Conservation (phyloP, 1,284 basidiomycete species). For the Trichosporon coremiiforme region DNA sequence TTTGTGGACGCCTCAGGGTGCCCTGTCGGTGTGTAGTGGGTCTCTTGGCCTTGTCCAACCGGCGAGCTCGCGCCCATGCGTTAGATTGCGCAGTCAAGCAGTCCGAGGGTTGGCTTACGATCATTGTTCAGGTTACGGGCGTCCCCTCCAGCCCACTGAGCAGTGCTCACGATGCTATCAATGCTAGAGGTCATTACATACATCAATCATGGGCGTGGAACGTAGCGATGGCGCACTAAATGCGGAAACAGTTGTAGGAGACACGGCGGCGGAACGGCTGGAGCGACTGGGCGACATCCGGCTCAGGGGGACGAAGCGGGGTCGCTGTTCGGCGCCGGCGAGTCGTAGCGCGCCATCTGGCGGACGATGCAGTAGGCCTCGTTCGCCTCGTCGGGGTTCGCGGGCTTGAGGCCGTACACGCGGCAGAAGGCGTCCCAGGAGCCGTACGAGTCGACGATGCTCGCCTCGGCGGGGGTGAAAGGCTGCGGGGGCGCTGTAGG, state of each 20-base stretch:
- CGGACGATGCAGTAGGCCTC: slow-evolving; percentile 8
- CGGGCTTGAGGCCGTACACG: background rate
- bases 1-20: background rate
- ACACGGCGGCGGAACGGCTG: no score
- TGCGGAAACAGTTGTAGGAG: no score
- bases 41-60: background rate
- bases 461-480: background rate
- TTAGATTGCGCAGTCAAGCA: background rate
- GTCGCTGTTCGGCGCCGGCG: background rate
- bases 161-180: no score
- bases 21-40: background rate
- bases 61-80: background rate
- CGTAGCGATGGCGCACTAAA: background rate
- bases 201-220: background rate
- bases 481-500: background rate
- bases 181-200: background rate
- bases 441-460: slow-evolving; percentile 10
- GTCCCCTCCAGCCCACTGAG: no score
- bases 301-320: background rate
- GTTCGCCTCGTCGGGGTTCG: slow-evolving; percentile 9
- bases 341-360: slow-evolving; percentile 15
- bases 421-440: slow-evolving; percentile 9
- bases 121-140: background rate
- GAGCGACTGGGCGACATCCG: no score
- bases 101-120: background rate